These are phyloP conservation scores for Sphagnum contortum DNA, from an alignment of 225 moss, liverwort and hornwort genomes.

Conservation along the genomic window DNA sequence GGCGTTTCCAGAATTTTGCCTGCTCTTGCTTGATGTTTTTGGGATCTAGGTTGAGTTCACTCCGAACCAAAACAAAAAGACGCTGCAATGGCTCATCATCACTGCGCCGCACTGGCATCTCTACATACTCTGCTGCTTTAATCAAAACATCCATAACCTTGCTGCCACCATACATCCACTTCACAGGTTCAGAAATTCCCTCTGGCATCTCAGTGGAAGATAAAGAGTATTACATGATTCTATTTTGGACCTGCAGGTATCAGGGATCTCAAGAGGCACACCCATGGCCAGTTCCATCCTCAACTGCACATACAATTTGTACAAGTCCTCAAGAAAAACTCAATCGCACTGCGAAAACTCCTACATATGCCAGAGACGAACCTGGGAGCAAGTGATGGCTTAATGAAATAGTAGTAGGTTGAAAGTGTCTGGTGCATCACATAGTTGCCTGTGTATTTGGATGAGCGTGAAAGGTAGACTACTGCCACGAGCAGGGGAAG, in stretches of 20 bases:
- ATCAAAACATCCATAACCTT: conserved; percentile 93
- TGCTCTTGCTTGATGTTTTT: conserved; percentile 97
- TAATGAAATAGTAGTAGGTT: conserved; percentile 78
- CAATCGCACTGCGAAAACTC: too few relatives aligned
- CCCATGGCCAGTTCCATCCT: too few relatives aligned
- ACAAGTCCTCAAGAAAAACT: too few relatives aligned
- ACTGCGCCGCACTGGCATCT: conserved; percentile 90
- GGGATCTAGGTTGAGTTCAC: conserved; percentile 86
- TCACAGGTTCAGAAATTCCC: too few relatives aligned
- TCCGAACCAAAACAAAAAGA: conserved; percentile 73
- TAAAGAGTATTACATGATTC: too few relatives aligned
- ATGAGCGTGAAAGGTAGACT: conserved; percentile 85
- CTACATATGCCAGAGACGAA: background rate
- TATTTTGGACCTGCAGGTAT: too few relatives aligned
- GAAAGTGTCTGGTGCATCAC: conserved; percentile 95
- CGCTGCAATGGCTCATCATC: conserved; percentile 82
- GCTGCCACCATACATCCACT: conserved; percentile 21
- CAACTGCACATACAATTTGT: too few relatives aligned
- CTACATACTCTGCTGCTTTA: conserved; percentile 80
- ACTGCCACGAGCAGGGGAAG: conserved; percentile 84
- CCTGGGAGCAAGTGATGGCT: conserved; percentile 97
- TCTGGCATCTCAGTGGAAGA: too few relatives aligned
- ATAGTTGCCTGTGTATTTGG: conserved; percentile 95
- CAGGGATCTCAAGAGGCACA: too few relatives aligned
- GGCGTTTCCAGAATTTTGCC: conserved; percentile 92